Conservation (phyloP, 352 stramenopile species). For the Globisporangium ultimum region DNA sequence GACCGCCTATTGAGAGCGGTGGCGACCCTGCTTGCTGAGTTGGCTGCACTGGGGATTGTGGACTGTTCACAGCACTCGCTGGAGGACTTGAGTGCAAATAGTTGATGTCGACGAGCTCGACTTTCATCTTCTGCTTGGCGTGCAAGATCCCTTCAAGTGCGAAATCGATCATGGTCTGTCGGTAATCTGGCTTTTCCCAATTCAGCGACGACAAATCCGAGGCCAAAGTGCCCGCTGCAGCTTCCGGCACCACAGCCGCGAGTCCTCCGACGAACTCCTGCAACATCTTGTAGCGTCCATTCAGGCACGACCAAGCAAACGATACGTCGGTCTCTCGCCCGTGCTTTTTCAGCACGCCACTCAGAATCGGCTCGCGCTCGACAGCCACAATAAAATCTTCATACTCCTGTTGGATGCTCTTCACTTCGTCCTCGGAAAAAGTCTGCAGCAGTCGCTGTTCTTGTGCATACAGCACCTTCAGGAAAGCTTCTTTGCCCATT, state of each 20-base stretch:
- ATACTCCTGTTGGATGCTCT: constrained; percentile 41
- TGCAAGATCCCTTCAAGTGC: constrained; percentile 64
- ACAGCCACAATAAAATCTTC: constrained; percentile 44
- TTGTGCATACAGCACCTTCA: constrained; percentile 36
- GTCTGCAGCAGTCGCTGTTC: constrained; percentile 38
- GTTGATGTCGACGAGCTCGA: constrained; percentile 58
- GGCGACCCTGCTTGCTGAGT: no score
- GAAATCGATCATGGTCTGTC: constrained; percentile 57
- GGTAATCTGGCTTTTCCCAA: constrained; percentile 67
- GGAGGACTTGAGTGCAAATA: constrained; percentile 20
- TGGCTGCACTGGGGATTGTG: not conserved
- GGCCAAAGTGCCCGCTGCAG: constrained; percentile 25
- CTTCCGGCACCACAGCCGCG: constrained; percentile 38
- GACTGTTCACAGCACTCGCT: constrained; percentile 5
- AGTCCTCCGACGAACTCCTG: constrained; percentile 57
- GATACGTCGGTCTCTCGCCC: constrained; percentile 51
- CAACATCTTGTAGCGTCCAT: constrained; percentile 41
- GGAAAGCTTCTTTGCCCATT: constrained; percentile 51
- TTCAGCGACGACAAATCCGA: constrained; percentile 42
- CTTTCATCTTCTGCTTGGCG: constrained; percentile 58
- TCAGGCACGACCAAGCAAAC: constrained; percentile 62
- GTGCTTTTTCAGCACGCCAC: constrained; percentile 52
- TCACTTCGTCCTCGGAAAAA: constrained; percentile 39
- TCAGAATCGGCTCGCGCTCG: constrained; percentile 45
- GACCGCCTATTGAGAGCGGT: no score